phyloP scores from a whole-genome alignment of 2,329 filamentous ascomycete species.

The Pseudogymnoascus sp. region DNA sequence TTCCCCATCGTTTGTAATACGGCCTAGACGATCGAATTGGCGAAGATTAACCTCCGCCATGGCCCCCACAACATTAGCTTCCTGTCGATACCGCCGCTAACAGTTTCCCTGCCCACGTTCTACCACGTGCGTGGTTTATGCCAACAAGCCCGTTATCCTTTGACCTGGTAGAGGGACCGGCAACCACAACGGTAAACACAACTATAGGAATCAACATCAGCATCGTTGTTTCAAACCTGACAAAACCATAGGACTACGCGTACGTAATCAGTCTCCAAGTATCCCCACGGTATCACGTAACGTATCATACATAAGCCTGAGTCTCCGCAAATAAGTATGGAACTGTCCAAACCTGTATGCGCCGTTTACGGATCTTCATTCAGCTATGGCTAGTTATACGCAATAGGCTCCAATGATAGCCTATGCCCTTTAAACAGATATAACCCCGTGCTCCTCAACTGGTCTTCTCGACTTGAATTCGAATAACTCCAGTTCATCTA shows the following conservation, averaged over 20 bases:
- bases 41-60: not conserved
- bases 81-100: slow-evolving; percentile 1
- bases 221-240: not conserved
- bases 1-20: not conserved
- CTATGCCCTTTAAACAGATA: not conserved
- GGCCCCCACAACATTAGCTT: not conserved
- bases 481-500: not conserved
- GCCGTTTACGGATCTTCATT: not conserved
- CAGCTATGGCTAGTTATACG: not conserved
- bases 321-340: not conserved
- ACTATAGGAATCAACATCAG: not conserved
- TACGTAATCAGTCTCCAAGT: not conserved
- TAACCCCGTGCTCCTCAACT: not conserved
- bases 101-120: not conserved
- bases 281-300: not conserved
- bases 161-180: not conserved
- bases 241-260: not conserved
- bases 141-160: not conserved
- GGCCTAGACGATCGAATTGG: not conserved
- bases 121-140: not conserved
- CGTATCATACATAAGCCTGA: not conserved
- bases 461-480: not conserved
- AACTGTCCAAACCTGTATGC: not conserved
- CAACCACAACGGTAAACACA: not conserved
- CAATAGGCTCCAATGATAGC: not conserved